Conservation (phyloP, 1,139 yeast genomes). For the Hyphopichia pseudoburtonii region DNA sequence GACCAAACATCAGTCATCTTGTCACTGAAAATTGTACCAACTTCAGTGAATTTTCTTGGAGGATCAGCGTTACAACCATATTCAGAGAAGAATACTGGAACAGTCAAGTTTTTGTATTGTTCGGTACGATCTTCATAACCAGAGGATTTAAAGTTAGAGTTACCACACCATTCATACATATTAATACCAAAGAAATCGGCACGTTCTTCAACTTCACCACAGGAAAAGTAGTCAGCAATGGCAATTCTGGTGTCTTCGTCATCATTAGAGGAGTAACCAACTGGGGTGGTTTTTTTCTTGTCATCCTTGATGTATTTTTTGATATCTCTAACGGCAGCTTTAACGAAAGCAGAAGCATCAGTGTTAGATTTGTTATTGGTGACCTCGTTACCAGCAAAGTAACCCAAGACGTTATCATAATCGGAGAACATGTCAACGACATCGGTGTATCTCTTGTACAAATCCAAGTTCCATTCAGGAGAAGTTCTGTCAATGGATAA, state of each 20-base stretch:
- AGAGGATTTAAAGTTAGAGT: conserved; percentile 57
- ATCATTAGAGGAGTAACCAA: conserved; percentile 89
- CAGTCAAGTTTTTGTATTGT: conserved; percentile 66
- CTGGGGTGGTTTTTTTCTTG: conserved; percentile 72
- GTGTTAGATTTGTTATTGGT: conserved; percentile 72
- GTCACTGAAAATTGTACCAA: conserved; percentile 56
- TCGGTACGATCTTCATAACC: conserved; percentile 76
- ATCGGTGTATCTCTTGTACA: conserved; percentile 69
- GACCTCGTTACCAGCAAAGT: conserved; percentile 92
- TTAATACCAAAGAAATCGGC: conserved; percentile 94
- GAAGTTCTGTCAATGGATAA: conserved; percentile 59
- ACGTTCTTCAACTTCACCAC: conserved; percentile 64
- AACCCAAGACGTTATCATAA: conserved; percentile 78
- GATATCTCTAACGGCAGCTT: conserved; percentile 86
- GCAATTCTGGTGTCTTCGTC: conserved; percentile 68
- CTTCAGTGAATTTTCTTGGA: conserved; percentile 76
- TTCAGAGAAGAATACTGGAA: conserved; percentile 89
- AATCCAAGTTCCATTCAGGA: conserved; percentile 63
- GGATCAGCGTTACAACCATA: conserved; percentile 75
- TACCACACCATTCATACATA: conserved; percentile 97
- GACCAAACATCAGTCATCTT: conserved; percentile 84
- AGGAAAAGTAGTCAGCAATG: conserved; percentile 79
- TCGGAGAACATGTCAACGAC: conserved; percentile 71
- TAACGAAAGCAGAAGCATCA: conserved; percentile 79
- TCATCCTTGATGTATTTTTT: conserved; percentile 68